These are phyloP conservation scores for Citrullus colocynthis DNA, from an alignment of 306 rosid species.

Conservation along the genomic window DNA sequence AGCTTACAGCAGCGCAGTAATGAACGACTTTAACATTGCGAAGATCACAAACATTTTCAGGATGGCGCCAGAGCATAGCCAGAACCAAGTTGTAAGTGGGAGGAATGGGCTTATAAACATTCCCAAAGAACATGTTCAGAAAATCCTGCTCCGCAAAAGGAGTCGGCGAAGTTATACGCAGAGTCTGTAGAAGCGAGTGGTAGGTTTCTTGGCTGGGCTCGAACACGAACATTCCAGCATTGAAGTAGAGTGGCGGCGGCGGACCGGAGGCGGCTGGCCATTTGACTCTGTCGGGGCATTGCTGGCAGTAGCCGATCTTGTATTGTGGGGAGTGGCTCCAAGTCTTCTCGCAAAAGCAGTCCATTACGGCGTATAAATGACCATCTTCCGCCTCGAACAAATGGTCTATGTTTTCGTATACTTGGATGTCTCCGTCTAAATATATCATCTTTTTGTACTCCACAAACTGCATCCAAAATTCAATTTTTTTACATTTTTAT, in stretches of 20 bases:
- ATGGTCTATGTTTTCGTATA: constrained; percentile 45
- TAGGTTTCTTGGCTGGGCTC: constrained; percentile 34
- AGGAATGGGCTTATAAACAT: constrained; percentile 44
- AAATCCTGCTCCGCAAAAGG: constrained; percentile 65
- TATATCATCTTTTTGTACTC: constrained; percentile 55
- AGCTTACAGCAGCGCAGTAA: constrained; percentile 56
- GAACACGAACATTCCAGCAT: constrained; percentile 59
- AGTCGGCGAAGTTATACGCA: constrained; percentile 29
- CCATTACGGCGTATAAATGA: constrained; percentile 48
- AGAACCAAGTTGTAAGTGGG: constrained; percentile 37
- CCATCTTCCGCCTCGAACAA: constrained; percentile 35
- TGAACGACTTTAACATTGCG: constrained; percentile 45
- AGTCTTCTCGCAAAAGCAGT: constrained; percentile 53
- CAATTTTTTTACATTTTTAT: no score
- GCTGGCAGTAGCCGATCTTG: constrained; percentile 53
- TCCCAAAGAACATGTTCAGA: constrained; percentile 51
- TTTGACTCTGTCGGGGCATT: constrained; percentile 36
- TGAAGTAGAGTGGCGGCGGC: constrained; percentile 48
- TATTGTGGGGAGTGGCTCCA: constrained; percentile 44
- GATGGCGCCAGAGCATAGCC: constrained; percentile 63
- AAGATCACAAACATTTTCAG: constrained; percentile 38
- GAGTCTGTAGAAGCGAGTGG: constrained; percentile 30
- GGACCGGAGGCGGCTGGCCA: constrained; percentile 45
- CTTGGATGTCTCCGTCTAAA: constrained; percentile 66
- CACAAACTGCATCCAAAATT: constrained; percentile 22